Evolutionary conservation across 345 rosid species (phyloP), one percentile per base, ranked within the genome.

Genomic region (Eucalyptus lansdowneana): DNA sequence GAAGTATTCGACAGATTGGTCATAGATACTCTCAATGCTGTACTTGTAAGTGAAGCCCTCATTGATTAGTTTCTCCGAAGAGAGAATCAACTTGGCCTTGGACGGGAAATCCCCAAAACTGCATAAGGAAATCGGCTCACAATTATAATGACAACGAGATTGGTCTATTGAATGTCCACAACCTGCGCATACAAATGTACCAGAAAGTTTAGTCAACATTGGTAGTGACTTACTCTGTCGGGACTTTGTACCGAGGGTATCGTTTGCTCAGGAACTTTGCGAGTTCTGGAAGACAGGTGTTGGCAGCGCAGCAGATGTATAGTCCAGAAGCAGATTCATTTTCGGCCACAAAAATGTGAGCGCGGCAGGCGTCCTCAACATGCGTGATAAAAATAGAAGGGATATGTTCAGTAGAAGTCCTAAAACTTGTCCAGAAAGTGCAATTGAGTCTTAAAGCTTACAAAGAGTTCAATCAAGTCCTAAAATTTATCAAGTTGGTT

Each of bases 251-350:
- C 49, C 94, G 91, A 14, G 98, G 98, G 89, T 95, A 96, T 94
- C 96, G 90, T 81, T 92, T 86, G 90, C 87, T 91, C 88, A 97
- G 96, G 94, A 97, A 93, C 91, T 89, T 89, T 19, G 96, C 96
- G 81, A 95, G 92, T 90, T 93, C 93, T n/a, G 95, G 95, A 89
- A 96, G 92, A 90, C 95, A 93, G 88, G 99, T 91, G 89, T 97
- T 97, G 65, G 88, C 90, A 89, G 92, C 91, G 92, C 96, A 94
- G 85, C 97, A 96, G 44, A 96, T 92, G 90, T 95, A 97, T 14
- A 98, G 96, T 86, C 98, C 99, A 12, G 96, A 95, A 88, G 97
- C 95, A 25, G 98, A 92, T 93, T 93, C 95, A 91, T 95, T 97
- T 92, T 97, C 96, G 2, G 97, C 98, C 86, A 97, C 86, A 87